These are phyloP conservation scores for Lactifluus volemus DNA, from an alignment of 768 basidiomycete species.

Conservation along the genomic window DNA sequence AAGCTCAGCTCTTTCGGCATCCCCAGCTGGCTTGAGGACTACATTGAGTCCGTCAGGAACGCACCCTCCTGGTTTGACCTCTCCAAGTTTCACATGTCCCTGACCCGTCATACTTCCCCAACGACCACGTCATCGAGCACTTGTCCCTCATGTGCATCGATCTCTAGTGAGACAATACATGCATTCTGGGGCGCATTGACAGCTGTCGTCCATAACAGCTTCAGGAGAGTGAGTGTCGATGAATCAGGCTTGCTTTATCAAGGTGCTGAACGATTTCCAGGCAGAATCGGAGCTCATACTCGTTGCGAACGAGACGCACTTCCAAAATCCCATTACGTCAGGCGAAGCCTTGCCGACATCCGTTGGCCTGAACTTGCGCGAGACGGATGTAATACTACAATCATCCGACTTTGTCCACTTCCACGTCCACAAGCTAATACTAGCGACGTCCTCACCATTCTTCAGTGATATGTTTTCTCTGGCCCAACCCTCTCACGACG, in stretches of 20 bases:
- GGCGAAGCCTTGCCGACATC: not conserved
- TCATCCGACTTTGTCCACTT: constrained; percentile 25
- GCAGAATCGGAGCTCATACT: not conserved
- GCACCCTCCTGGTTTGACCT: not conserved
- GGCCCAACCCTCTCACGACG: constrained; percentile 14
- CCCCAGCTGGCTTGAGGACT: constrained; percentile 1
- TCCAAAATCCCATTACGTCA: not conserved
- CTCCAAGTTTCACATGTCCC: constrained; percentile 1
- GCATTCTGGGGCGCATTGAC: not conserved
- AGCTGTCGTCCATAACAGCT: not conserved
- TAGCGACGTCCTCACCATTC: constrained; percentile 26
- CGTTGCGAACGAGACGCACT: not conserved
- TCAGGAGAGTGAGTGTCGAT: not conserved
- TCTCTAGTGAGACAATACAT: not conserved
- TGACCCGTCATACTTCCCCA: not conserved
- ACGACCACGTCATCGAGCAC: not conserved
- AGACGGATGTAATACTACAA: constrained; percentile 22
- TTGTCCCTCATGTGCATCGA: not conserved
- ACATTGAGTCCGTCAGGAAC: not conserved
- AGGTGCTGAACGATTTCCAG: not conserved
- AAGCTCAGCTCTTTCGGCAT: not conserved
- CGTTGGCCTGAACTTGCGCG: not conserved
- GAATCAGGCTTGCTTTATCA: not conserved
- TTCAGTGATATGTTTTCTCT: constrained; percentile 26
- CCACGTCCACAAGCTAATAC: constrained; percentile 24